Evolutionary conservation across 192 early-diverging fungal genomes (phyloP).

Genomic region (Coemansia sp.): DNA sequence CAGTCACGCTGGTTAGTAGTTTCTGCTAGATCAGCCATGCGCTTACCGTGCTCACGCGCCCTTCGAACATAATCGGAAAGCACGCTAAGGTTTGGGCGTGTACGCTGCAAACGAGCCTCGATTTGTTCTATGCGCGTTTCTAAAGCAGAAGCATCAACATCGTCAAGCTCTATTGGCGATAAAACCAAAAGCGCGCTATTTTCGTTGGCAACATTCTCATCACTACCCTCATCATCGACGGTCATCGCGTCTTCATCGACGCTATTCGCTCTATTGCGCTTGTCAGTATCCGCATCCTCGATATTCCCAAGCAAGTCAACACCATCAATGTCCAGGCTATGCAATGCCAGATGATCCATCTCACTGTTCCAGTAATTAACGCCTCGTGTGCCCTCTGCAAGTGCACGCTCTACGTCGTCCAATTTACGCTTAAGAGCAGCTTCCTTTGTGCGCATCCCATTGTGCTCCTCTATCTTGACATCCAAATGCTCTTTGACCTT

Average conservation of each 20-base stretch:
- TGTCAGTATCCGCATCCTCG: constrained; percentile 5
- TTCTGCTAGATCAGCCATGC: constrained; percentile 73
- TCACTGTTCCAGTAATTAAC: constrained; percentile 59
- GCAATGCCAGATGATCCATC: constrained; percentile 63
- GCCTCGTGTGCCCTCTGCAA: constrained; percentile 54
- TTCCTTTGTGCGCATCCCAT: constrained; percentile 67
- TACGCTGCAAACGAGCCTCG: constrained; percentile 63
- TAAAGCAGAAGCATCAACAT: constrained; percentile 65
- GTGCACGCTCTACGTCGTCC: constrained; percentile 64
- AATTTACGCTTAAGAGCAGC: constrained; percentile 68
- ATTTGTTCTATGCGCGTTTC: constrained; percentile 71
- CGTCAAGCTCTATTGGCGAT: constrained; percentile 63
- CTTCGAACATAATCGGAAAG: constrained; percentile 85
- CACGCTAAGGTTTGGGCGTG: constrained; percentile 80
- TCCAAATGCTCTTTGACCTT: constrained; percentile 70
- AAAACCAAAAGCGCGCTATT: constrained; percentile 53
- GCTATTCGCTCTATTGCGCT: constrained; percentile 13
- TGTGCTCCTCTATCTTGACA: constrained; percentile 62
- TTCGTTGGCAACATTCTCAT: not conserved
- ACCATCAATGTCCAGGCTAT: constrained; percentile 29
- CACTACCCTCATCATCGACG: constrained; percentile 38
- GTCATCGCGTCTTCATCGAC: constrained; percentile 47
- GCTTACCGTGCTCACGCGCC: constrained; percentile 69
- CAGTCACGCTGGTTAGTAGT: constrained; percentile 73
- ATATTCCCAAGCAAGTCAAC: constrained; percentile 4